These are phyloP conservation scores for Pythium aristosporum DNA, from an alignment of 352 stramenopile genomes.

Conservation along the genomic window DNA sequence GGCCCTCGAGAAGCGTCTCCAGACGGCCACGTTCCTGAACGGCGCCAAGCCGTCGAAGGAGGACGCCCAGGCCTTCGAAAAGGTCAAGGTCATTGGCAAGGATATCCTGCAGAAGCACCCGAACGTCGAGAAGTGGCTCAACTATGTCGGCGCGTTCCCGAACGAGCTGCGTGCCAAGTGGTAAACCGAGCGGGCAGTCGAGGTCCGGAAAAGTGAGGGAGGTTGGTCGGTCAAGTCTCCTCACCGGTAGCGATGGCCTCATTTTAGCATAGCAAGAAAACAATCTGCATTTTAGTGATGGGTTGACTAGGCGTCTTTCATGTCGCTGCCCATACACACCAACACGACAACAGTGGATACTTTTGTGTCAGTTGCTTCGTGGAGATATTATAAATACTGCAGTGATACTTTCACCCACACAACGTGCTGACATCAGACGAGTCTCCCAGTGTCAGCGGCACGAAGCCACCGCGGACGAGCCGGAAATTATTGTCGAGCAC, in stretches of 20 bases:
- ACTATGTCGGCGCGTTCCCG: slow-evolving; percentile 74
- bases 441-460: slow-evolving; percentile 26
- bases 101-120: slow-evolving; percentile 73
- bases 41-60: slow-evolving; percentile 71
- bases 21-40: slow-evolving; percentile 60
- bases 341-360: no score
- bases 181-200: slow-evolving; percentile 28
- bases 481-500: slow-evolving; percentile 48
- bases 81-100: slow-evolving; percentile 77
- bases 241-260: not conserved
- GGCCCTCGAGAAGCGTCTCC: slow-evolving; percentile 66
- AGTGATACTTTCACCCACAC: not conserved
- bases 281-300: slow-evolving; percentile 2
- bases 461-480: slow-evolving; percentile 44
- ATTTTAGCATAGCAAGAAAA: slow-evolving; percentile 3
- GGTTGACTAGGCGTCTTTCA: no score
- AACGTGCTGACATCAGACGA: not conserved
- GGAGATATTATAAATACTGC: slow-evolving; percentile 16
- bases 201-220: no score
- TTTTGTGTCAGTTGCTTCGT: no score
- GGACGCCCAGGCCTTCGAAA: slow-evolving; percentile 61
- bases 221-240: no score
- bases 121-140: slow-evolving; percentile 73
- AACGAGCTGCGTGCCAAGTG: slow-evolving; percentile 76
- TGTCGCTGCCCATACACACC: no score